Base-by-base conservation (phyloP, 352 stramenopile genomes). In the Pythium brachiatum region DNA sequence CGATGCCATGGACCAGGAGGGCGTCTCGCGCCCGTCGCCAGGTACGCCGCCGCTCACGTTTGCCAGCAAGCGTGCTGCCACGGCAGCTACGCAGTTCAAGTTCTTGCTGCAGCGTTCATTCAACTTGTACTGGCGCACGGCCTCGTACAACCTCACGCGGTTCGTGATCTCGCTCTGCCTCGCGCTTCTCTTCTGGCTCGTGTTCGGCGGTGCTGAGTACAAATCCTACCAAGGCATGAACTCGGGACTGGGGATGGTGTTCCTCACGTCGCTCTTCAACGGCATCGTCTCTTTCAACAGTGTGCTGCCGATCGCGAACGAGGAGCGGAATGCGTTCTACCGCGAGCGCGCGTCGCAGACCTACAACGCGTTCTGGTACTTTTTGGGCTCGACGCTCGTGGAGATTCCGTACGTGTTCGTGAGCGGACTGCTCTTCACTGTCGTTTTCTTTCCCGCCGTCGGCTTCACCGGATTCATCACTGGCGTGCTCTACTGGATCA, bases 311-410 rank as follows among this genome's bases (percentile, higher is more conserved):
- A 67, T 96, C 12, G 75, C 94, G 44, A 76, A 86, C 55, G 74
- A 83, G 46, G 87, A 98, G 53, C 80, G 92, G 20, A 36, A 36
- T 2, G 27, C 89, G 23, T 98, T 92, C 54, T 97, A 97, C 73
- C 66, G 87, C 8, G 88, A 97, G 68, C 83, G 90, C 27, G 77
- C 81, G 15, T 78, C 80, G 13, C 58, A 83, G 44, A 96, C 93
- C 67, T 97, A 97, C 61, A 70, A 76, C 48, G 58, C 78, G n/a
- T 64, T 60, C 18, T 75, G 83, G 46, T 86, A 94, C 54, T 73
- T 70, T 20, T 23, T 92, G 13, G 70, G 76, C 8, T 57, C 52
- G 15, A 90, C 82, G 12, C 27, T 98, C 29, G 76, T 78, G 0
- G 92, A 98, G 75, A 69, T 89, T 44, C 75, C 77, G 36, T 84